Evolutionary conservation across 306 rosid genomes (phyloP).

Genomic region (Rubus parviflorus): DNA sequence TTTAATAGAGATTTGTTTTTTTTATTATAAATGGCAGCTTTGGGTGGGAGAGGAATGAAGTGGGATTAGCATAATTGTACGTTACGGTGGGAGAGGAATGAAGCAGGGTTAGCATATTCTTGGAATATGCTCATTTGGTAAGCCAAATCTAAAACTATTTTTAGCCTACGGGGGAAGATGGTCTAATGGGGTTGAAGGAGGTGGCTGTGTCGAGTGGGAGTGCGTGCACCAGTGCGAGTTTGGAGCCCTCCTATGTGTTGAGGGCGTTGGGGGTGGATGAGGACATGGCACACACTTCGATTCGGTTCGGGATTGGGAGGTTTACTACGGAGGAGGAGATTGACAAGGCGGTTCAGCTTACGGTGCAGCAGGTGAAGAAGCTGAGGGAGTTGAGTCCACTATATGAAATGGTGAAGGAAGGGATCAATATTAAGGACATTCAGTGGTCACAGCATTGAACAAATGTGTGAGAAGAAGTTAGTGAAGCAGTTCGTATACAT

Average conservation of each 20-base stretch:
- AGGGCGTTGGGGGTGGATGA: slow-evolving; percentile 98
- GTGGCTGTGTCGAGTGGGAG: slow-evolving; percentile 99
- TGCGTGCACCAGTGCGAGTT: slow-evolving; percentile 94
- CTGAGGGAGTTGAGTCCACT: slow-evolving; percentile 97
- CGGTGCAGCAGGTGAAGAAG: slow-evolving; percentile 81
- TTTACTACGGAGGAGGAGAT: slow-evolving; percentile 88
- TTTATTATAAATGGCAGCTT: too few relatives aligned
- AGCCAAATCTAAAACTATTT: too few relatives aligned
- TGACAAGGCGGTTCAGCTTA: slow-evolving; percentile 71
- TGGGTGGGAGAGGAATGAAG: too few relatives aligned
- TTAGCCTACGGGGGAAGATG: too few relatives aligned
- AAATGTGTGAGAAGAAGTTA: not conserved
- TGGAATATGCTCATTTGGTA: too few relatives aligned
- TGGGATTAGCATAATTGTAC: too few relatives aligned
- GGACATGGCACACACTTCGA: slow-evolving; percentile 97
- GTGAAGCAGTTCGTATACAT: not conserved
- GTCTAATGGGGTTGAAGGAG: slow-evolving; percentile 93
- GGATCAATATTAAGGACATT: slow-evolving; percentile 74
- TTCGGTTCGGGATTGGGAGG: slow-evolving; percentile 95
- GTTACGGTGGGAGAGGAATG: too few relatives aligned
- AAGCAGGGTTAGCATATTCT: too few relatives aligned
- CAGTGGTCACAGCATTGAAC: slow-evolving; percentile 87
- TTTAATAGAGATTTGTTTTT: too few relatives aligned
- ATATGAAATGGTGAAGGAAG: slow-evolving; percentile 94
- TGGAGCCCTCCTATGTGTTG: slow-evolving; percentile 95